Evolutionary conservation across 306 rosid genomes (phyloP), one percentile per base, ranked within the genome.

Genomic region (Ormosia semicastrata): DNA sequence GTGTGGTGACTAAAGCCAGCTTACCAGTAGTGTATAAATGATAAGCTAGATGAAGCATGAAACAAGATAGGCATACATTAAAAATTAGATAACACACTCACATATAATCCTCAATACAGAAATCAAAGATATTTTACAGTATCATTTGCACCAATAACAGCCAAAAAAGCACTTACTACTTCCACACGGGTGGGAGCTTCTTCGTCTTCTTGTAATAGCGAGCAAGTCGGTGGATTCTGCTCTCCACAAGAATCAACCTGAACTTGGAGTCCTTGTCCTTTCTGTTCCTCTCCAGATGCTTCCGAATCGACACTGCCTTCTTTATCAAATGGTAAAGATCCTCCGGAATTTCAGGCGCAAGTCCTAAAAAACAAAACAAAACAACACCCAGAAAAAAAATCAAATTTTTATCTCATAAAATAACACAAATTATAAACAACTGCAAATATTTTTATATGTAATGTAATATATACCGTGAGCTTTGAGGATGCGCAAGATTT

Each of bases 111-210:
- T 14, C 14, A 4, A 14, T 5, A 14, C 8, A 0, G 24, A n/a
- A 14, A 52, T 14, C 18, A 1, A 12, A 49, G 5, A 49, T 49
- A 41, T 41, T 41, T 7, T 41, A 41, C 46, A 6, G 46, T 7
- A 41, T 6, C 17, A 13, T 13, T 5, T 12, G 54, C 12, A 14
- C 1, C 17, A 52, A 52, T n/a, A 52, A 14, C 18, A 52, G 18
- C 7, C 24, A 14, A 52, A 52, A 52, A n/a, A 37, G 29, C 39
- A 84, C 97, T 92, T 69, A 91, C 98, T 93, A 93, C 81, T 89
- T 91, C 98, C 98, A 93, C 5, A 91, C 94, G 13, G 98, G 94
- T 43, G 98, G 94, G 24, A 93, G 97, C 90, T 93, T 93, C 97
- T 93, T 93, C 6, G 97, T 93, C 88, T 91, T 94, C 89, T 94